Evolutionary conservation across 768 basidiomycete species (phyloP), one percentile per base, ranked within the genome.

Genomic region (Gyrodon lividus): DNA sequence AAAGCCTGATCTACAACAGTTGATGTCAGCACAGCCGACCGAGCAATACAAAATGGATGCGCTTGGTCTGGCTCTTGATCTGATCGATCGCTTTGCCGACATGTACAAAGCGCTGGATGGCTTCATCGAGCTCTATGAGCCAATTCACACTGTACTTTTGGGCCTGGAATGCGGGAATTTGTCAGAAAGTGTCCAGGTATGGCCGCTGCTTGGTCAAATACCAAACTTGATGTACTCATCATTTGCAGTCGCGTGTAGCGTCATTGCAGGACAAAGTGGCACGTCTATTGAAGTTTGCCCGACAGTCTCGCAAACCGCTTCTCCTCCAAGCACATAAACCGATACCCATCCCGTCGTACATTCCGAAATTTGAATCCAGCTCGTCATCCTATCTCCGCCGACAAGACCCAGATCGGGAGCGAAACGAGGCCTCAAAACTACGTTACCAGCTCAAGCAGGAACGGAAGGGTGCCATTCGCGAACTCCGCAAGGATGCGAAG

Each of bases 381-480:
- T 80, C 80, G 0, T 92, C 91, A 6, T 86, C 81, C 38, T 91
- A 89, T 66, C 71, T 86, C 54, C 86, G 86, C 44, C 76, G 77
- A 47, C 88, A 88, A 63, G 97, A 98, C 68, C 95, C 96, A 8
- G 94, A 99, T 68, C 84, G 83, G 54, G 94, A 96, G 62, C 84
- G 91, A 35, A 93, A 92, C 65, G 90, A 89, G 58, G 82, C 84
- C 0, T 72, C 86, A 51, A 98, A 98, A 69, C 71, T 99, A 62
- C 86, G 89, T 49, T 80, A 82, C 35, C 83, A 94, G 65, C 87
- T 93, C 75, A 95, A 95, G 73, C 87, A 98, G 72, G 97, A 98
- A 76, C 77, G 82, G 64, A 98, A 98, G 77, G 95, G 97, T 39
- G 97, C 97, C 5, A 93, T 99, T 55, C 78, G 96, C 41, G 97